Conservation (phyloP, 495 filamentous ascomycete genomes). For the Daldinia caldariorum region DNA sequence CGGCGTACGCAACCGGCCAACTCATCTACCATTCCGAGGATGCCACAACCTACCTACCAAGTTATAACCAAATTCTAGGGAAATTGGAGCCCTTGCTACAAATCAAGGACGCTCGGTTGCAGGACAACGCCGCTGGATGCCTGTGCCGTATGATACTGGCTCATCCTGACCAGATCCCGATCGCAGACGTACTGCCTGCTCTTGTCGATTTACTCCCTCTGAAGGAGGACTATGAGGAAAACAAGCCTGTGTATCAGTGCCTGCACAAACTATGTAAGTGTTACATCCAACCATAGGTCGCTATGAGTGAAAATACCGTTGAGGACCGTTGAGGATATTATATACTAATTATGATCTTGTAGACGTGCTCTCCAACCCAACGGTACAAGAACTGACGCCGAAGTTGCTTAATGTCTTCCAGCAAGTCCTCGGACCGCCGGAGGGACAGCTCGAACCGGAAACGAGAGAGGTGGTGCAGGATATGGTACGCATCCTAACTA, state of each 20-base stretch:
- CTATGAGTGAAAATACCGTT: no score
- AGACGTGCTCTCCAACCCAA: constrained; percentile 79
- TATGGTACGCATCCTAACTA: constrained; percentile 41
- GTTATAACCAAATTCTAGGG: constrained; percentile 77
- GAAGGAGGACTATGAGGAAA: constrained; percentile 96
- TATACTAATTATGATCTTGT: constrained; percentile 37
- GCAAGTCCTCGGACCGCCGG: constrained; percentile 77
- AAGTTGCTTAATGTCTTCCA: constrained; percentile 82
- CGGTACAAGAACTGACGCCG: constrained; percentile 78
- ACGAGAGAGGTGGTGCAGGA: constrained; percentile 63
- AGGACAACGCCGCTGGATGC: constrained; percentile 95
- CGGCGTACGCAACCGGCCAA: constrained; percentile 88
- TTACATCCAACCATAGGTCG: not conserved
- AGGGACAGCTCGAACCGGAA: constrained; percentile 85
- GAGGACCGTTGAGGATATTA: not conserved
- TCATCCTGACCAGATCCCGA: constrained; percentile 79
- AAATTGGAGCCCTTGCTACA: constrained; percentile 87
- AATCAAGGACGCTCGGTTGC: constrained; percentile 75
- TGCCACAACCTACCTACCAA: constrained; percentile 72
- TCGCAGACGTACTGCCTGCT: constrained; percentile 80
- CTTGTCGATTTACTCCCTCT: constrained; percentile 83
- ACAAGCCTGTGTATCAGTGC: constrained; percentile 88
- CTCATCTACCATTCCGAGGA: constrained; percentile 82
- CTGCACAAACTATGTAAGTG: constrained; percentile 85
- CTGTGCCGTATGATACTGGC: constrained; percentile 89